These are phyloP conservation scores for Tuber borchii DNA, from an alignment of 495 filamentous ascomycete species.

Conservation along the genomic window DNA sequence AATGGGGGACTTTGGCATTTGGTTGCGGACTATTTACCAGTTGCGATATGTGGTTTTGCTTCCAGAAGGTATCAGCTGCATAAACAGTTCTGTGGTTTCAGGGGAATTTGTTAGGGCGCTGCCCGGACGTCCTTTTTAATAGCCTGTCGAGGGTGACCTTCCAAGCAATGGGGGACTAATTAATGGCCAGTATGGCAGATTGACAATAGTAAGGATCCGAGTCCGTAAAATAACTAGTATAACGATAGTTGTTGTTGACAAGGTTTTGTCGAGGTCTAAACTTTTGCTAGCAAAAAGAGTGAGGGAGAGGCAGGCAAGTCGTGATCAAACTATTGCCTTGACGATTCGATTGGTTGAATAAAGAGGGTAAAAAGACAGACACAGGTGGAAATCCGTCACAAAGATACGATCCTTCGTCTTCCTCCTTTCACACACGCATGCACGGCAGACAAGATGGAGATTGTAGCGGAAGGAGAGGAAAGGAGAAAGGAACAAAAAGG, in stretches of 20 bases:
- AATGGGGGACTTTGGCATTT: slow-evolving; percentile 25
- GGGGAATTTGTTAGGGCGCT: neutral
- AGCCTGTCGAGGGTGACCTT: neutral
- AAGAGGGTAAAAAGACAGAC: slow-evolving; percentile 6
- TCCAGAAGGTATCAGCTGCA: neutral
- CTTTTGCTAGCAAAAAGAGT: slow-evolving; percentile 3
- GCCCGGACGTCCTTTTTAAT: neutral
- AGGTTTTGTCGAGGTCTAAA: neutral
- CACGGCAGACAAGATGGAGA: neutral
- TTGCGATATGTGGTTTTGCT: slow-evolving; percentile 5
- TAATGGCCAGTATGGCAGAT: no score
- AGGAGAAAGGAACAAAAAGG: neutral
- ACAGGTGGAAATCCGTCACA: neutral
- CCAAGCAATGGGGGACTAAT: neutral
- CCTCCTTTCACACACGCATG: neutral
- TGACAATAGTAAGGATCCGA: slow-evolving; percentile 5
- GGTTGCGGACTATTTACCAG: neutral
- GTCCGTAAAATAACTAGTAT: neutral
- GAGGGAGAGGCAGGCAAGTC: neutral
- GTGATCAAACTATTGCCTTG: slow-evolving; percentile 8
- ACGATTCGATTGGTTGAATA: neutral
- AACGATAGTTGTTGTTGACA: neutral
- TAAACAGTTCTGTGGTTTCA: neutral
- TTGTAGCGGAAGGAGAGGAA: neutral
- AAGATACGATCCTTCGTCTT: neutral